Base-by-base conservation (phyloP, 2,329 filamentous ascomycete species). In the Corynespora cassiicola region DNA sequence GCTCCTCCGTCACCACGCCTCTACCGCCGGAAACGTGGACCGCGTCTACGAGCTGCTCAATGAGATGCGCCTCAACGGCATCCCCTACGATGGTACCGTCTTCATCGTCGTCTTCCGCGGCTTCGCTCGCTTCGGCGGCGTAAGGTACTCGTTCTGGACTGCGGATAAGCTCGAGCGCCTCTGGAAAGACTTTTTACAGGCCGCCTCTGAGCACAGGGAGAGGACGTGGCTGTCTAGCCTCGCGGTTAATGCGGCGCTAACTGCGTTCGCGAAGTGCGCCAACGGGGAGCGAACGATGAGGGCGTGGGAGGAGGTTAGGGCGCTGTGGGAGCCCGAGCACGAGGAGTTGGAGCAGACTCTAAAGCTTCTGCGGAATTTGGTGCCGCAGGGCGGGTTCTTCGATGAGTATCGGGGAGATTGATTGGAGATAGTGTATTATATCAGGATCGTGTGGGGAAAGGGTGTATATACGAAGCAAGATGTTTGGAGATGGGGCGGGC, bases 41-140 rank as follows among this genome's bases (percentile, higher is more conserved):
- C 82, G 82, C 47, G 82, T 95, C 9, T 80, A 82, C 8, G 78
- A 82, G 31, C 80, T 90, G 28, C 72, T 99, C 15, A 79, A 82
- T 30, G 92, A 97, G 63, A 96, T 96, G 90, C 81, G 80, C 39
- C 70, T 73, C 23, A 84, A 60, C 21, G 71, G 77, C 3, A 75
- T 95, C 3, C 80, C 83, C 0, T 72, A 92, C 11, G 83, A 92
- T 45, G 87, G 86, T 5, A 80, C 86, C 40, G 80, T 95, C 16
- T 96, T 92, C 58, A 75, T 94, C 23, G 78, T 86, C 6, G 74
- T 97, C 3, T 88, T 97, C 70, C 86, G 89, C 55, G 90, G 88
- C 0, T 99, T 97, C 61, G 76, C 79, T 20, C 66, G 73, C 2
- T 85, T 96, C 58, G 92, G 91, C 8, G 84, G 82, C 17, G 68